Conservation (phyloP, 352 stramenopile species). For the Pythium sp. region DNA sequence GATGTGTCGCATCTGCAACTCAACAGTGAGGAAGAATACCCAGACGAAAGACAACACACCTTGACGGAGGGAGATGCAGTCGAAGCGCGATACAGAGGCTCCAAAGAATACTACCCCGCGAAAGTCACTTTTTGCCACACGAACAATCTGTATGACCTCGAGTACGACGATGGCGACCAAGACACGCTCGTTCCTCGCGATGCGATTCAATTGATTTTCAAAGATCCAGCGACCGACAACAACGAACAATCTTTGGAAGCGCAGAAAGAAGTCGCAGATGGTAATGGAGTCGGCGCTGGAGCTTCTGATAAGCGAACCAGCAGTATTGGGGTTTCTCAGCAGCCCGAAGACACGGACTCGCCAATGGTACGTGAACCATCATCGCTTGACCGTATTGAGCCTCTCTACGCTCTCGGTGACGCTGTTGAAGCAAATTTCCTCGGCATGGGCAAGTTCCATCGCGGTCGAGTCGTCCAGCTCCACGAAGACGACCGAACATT, state of each 20-base stretch:
- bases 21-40: neutral
- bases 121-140: slow-evolving; percentile 9
- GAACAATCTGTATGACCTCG: slow-evolving; percentile 1
- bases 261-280: neutral
- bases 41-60: neutral
- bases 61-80: slow-evolving; percentile 1
- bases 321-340: neutral
- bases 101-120: neutral
- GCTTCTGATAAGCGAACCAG: neutral
- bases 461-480: slow-evolving; percentile 13
- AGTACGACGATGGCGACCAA: slow-evolving; percentile 9
- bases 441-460: slow-evolving; percentile 21
- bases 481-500: slow-evolving; percentile 7
- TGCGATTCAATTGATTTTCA: neutral
- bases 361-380: too few relatives aligned
- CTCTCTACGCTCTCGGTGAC: neutral
- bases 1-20: neutral
- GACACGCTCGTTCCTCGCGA: slow-evolving; percentile 4
- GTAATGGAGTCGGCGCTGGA: neutral
- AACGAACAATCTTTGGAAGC: neutral
- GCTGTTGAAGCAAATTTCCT: slow-evolving; percentile 23
- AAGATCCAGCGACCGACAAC: neutral
- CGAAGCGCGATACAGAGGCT: neutral
- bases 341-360: too few relatives aligned
- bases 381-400: neutral